Percentiles rank a stretch among this genome's conserved stretches.
Evolutionary conservation across 2,329 filamentous ascomycete genomes (phyloP).

Genomic region (Aspergillus sclerotialis): DNA sequence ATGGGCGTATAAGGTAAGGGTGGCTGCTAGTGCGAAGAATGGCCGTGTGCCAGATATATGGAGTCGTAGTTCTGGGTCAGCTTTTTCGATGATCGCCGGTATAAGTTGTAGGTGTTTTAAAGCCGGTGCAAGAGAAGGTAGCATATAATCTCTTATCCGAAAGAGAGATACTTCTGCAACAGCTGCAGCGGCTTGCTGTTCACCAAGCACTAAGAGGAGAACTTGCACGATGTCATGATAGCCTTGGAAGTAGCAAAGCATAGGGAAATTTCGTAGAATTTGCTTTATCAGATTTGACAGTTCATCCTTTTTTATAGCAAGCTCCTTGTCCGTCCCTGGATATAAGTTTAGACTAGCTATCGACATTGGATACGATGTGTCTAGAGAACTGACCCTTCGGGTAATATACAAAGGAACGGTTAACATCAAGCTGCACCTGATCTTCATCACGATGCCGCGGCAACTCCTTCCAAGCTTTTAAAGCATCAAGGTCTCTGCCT

Average conservation of each 20-base stretch:
- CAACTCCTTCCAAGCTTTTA: conserved; percentile 52
- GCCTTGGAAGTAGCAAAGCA: conserved; percentile 93
- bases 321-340: conserved; percentile 62
- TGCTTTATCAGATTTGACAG: conserved; percentile 74
- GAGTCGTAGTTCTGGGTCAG: conserved; percentile 62
- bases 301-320: conserved; percentile 64
- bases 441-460: conserved; percentile 78
- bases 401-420: conserved; percentile 97
- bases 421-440: conserved; percentile 86
- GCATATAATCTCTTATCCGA: conserved; percentile 95
- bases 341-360: background rate
- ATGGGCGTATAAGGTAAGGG: conserved; percentile 92
- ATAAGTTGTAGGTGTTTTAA: conserved; percentile 80
- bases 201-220: conserved; percentile 74
- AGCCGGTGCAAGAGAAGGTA: conserved; percentile 75
- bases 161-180: conserved; percentile 79
- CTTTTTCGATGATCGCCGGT: conserved; percentile 67
- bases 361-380: background rate
- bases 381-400: conserved; percentile 57
- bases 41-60: conserved; percentile 76
- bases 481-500: conserved; percentile 8
- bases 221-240: conserved; percentile 99
- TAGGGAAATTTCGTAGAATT: conserved; percentile 71
- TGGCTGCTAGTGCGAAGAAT: conserved; percentile 89
- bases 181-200: conserved; percentile 52